Evolutionary conservation across 176 grass and related monocot genomes (phyloP).

Genomic region (Avena atlantica): DNA sequence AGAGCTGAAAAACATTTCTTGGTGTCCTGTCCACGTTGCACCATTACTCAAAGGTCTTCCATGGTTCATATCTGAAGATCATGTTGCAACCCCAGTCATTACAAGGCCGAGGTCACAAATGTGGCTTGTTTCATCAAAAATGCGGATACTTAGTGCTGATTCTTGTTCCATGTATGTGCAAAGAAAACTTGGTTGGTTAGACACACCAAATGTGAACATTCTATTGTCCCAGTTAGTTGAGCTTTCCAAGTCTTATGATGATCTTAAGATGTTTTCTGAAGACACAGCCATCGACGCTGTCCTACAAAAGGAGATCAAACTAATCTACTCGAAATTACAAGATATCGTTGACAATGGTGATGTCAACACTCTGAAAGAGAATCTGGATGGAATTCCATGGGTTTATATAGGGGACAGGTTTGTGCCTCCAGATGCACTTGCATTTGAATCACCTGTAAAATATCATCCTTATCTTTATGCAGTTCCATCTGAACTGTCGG

Average conservation of each 20-base stretch:
- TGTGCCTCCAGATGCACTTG: conserved; percentile 71
- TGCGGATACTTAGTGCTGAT: conserved; percentile 85
- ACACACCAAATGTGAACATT: conserved; percentile 62
- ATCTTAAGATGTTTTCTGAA: conserved; percentile 65
- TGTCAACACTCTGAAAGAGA: conserved; percentile 66
- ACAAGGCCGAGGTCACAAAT: conserved; percentile 91
- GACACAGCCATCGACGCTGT: conserved; percentile 62
- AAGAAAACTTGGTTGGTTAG: conserved; percentile 87
- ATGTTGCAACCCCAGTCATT: conserved; percentile 68
- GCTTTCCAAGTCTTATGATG: conserved; percentile 84
- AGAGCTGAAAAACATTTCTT: conserved; percentile 78
- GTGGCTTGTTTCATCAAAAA: conserved; percentile 91
- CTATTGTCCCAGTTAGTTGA: conserved; percentile 82
- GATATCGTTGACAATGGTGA: conserved; percentile 54
- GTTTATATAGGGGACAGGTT: conserved; percentile 92
- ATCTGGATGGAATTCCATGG: conserved; percentile 75
- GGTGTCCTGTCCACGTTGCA: conserved; percentile 81
- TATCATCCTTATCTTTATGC: conserved; percentile 96
- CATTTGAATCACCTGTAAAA: conserved; percentile 98
- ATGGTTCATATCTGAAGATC: conserved; percentile 78
- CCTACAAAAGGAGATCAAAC: conserved; percentile 67
- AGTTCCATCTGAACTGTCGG: conserved; percentile 90
- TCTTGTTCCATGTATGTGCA: conserved; percentile 80
- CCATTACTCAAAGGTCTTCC: conserved; percentile 79
- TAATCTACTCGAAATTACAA: conserved; percentile 83